Conservation (phyloP, 2,329 filamentous ascomycete species). For the Neonectria faginata region DNA sequence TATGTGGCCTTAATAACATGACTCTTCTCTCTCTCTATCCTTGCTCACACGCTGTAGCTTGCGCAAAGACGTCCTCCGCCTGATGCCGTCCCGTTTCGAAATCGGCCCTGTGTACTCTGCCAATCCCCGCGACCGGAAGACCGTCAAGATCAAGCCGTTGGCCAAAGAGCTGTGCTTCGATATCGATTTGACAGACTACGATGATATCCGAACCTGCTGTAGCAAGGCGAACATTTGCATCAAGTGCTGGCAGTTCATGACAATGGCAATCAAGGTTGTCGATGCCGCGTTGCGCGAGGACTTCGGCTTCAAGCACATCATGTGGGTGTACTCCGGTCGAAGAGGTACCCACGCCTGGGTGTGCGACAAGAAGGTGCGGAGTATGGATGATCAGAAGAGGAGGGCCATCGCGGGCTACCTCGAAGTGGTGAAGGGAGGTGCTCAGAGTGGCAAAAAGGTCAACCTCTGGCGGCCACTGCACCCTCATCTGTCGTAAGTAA, state of each 20-base stretch:
- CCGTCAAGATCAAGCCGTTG: constrained; percentile 84
- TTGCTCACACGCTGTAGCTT: constrained; percentile 63
- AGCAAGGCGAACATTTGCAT: constrained; percentile 91
- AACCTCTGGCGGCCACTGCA: constrained; percentile 88
- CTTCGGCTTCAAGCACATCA: constrained; percentile 95
- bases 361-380: constrained; percentile 87
- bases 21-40: background rate
- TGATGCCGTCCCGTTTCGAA: constrained; percentile 95
- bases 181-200: constrained; percentile 99
- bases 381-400: constrained; percentile 86
- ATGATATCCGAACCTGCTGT: constrained; percentile 95
- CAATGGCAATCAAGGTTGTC: constrained; percentile 95
- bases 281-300: constrained; percentile 90
- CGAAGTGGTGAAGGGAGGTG: constrained; percentile 87
- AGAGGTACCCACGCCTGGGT: constrained; percentile 98
- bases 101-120: constrained; percentile 97
- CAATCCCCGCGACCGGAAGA: constrained; percentile 94
- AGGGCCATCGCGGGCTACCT: constrained; percentile 89
- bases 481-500: constrained; percentile 79
- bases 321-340: constrained; percentile 98
- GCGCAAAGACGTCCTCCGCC: constrained; percentile 88
- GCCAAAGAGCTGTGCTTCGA: constrained; percentile 98
- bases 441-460: constrained; percentile 87
- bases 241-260: constrained; percentile 97
- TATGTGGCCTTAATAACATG: constrained; percentile 44